Percentiles rank a stretch among this genome's conserved stretches.
phyloP scores from a whole-genome alignment of 2,329 filamentous ascomycete species.

The Trichoderma atroviride region DNA sequence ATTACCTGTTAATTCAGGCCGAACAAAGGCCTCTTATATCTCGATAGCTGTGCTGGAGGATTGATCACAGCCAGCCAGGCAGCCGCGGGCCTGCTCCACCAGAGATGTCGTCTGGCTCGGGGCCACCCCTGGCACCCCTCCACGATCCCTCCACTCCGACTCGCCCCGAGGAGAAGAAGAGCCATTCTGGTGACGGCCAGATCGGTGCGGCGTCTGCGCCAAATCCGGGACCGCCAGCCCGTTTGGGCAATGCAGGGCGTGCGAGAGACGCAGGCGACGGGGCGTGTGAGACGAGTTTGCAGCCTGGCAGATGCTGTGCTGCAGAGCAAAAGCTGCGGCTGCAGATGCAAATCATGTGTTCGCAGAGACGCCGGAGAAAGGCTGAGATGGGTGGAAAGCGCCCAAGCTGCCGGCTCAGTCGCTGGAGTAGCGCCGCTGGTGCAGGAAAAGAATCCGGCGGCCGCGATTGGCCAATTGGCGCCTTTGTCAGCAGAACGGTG shows the following conservation, averaged over 20 bases:
- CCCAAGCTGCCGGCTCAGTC: not conserved
- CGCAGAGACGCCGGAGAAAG: conserved; percentile 1
- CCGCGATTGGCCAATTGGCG: not conserved
- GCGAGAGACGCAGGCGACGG: not conserved
- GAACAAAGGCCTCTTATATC: conserved; percentile 24
- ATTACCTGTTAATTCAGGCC: conserved; percentile 20
- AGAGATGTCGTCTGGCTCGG: not conserved
- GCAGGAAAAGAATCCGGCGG: not conserved
- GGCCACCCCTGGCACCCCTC: conserved; percentile 9
- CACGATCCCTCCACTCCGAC: conserved; percentile 9
- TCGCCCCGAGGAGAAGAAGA: not conserved
- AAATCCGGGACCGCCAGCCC: conserved; percentile 1
- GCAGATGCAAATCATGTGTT: conserved; percentile 10
- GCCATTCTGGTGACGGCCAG: conserved; percentile 7
- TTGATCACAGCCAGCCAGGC: conserved; percentile 23
- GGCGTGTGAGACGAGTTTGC: not conserved
- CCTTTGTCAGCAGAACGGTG: conserved; percentile 13
- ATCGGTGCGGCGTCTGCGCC: not conserved
- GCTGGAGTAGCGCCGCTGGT: not conserved
- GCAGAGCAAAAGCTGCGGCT: not conserved
- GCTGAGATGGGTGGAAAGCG: conserved; percentile 2
- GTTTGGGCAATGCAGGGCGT: not conserved
- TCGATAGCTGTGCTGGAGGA: conserved; percentile 16
- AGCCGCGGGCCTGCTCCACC: conserved; percentile 23
- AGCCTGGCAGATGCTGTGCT: not conserved